A percentile compares a stretch with the other conserved stretches of the same genome.
Evolutionary conservation across 768 basidiomycete genomes (phyloP).

Genomic region (Paxillus involutus): DNA sequence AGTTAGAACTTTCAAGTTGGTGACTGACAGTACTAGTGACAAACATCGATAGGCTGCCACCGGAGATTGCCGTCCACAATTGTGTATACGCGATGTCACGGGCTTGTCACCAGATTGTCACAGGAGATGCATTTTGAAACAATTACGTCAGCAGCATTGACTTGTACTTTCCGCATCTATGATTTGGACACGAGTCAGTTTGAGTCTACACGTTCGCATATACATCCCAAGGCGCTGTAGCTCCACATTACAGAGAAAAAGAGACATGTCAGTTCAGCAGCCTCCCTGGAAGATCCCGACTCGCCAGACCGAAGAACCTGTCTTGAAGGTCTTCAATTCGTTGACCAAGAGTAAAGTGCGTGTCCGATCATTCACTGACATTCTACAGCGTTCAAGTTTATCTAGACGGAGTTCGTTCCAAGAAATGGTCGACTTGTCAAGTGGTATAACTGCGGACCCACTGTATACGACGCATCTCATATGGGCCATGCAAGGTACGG

Average conservation of each 20-base stretch:
- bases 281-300: slow-evolving; percentile 49
- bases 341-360: slow-evolving; percentile 86
- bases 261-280: slow-evolving; percentile 57
- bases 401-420: slow-evolving; percentile 76
- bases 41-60: too few species aligned
- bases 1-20: neutral
- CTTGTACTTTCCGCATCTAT: slow-evolving; percentile 13
- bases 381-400: slow-evolving; percentile 5
- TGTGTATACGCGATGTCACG: neutral
- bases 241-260: slow-evolving; percentile 2
- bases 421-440: slow-evolving; percentile 73
- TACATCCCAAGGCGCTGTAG: slow-evolving; percentile 1
- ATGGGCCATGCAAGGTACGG: slow-evolving; percentile 96
- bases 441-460: slow-evolving; percentile 99
- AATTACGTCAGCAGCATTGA: slow-evolving; percentile 23
- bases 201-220: slow-evolving; percentile 4
- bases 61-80: too few species aligned
- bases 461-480: slow-evolving; percentile 97
- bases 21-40: too few species aligned
- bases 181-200: slow-evolving; percentile 22
- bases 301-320: slow-evolving; percentile 43
- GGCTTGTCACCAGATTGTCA: neutral
- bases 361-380: slow-evolving; percentile 15
- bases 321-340: slow-evolving; percentile 83
- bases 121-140: neutral